phyloP scores from a whole-genome alignment of 78 protist species.

The Dictyostelium purpureum region DNA sequence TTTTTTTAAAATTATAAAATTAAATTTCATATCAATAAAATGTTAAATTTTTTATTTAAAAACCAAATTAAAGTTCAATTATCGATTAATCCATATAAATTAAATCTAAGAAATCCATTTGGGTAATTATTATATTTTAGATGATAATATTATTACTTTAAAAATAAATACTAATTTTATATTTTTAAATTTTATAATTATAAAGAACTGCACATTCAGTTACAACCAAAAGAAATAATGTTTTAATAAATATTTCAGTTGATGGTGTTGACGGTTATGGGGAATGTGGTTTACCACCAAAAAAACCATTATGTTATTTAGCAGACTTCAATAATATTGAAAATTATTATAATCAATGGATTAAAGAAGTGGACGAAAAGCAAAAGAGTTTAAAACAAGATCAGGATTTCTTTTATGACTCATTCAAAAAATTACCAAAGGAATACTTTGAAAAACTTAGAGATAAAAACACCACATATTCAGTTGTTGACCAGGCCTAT shows the following conservation, averaged over 20 bases:
- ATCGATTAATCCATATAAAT: constrained; percentile 6
- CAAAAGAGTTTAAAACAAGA: neutral
- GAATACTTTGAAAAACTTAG: constrained; percentile 3
- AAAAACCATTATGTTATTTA: constrained; percentile 66
- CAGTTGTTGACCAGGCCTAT: neutral
- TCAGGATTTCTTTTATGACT: neutral
- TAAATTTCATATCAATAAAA: neutral
- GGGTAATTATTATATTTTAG: constrained; percentile 2
- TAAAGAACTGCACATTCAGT: constrained; percentile 73
- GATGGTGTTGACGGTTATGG: constrained; percentile 45
- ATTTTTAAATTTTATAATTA: neutral
- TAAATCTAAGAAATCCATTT: constrained; percentile 61
- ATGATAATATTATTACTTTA: neutral
- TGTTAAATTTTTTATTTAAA: constrained; percentile 11
- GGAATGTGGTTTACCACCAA: constrained; percentile 77
- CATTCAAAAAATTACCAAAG: constrained; percentile 14
- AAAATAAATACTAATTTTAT: neutral
- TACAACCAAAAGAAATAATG: constrained; percentile 66
- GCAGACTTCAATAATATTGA: constrained; percentile 53
- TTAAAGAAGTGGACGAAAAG: neutral
- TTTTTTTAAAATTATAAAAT: neutral
- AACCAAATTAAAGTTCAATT: neutral
- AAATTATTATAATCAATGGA: neutral
- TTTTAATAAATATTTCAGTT: neutral
- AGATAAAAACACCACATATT: neutral